Evolutionary conservation across 345 rosid species (phyloP), one percentile per base, ranked within the genome.

Genomic region (Rhizophora apiculata): DNA sequence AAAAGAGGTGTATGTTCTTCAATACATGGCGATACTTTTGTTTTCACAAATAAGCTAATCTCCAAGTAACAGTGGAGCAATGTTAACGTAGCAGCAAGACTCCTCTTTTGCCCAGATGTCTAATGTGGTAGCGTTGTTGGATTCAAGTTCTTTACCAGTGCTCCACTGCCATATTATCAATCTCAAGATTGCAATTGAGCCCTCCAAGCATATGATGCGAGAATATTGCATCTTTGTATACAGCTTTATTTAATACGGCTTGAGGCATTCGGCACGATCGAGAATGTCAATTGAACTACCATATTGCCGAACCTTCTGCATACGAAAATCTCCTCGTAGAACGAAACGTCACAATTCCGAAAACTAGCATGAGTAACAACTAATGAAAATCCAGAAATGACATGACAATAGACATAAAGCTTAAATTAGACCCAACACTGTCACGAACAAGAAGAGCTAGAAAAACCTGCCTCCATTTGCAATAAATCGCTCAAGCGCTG

Each of bases 121-220:
- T 34, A 34, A 34, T 34, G 37, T 1, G 0, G 37, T 34, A 34
- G 37, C 37, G 37, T 34, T 8, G 37, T 1, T 7, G 37, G 89
- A 85, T 74, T 87, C 95, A 31, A 89, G 80, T 78, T 74, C 76
- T 18, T 72, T 68, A 31, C 84, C 83, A 24, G 48, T 80, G 82
- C 68, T 82, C 75, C 82, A 87, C 77, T 79, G 79, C 75, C 30
- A 51, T 65, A 0, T 62, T 46, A 30, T 70, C 78, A 36, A 75
- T 65, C 31, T 75, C 67, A 52, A 59, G 60, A 53, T 75, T 69
- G 21, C 63, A 31, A 21, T 58, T 43, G 53, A 4, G 70, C 65
- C 62, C 70, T 69, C 57, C 70, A 75, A 51, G 74, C 69, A 52
- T 70, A 59, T 51, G 64, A 58, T 43, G 62, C 0, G 20, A 31